These are phyloP conservation scores for Strobilomyces dryophilus DNA, from an alignment of 768 basidiomycete genomes.

Conservation along the genomic window DNA sequence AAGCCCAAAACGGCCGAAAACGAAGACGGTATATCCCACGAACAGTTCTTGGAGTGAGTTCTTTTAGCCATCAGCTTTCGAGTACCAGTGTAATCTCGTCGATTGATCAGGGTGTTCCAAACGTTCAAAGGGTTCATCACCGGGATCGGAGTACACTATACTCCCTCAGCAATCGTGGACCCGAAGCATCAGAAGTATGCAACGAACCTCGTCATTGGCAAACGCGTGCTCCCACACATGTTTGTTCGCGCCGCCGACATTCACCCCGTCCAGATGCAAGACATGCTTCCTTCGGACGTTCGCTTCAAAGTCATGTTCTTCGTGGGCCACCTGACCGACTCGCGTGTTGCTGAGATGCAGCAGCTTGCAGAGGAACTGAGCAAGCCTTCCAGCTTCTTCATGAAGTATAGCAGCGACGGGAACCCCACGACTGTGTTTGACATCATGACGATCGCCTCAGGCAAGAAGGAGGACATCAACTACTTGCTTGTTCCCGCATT, in stretches of 20 bases:
- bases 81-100: not conserved
- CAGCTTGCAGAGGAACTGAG: not conserved
- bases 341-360: not conserved
- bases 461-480: constrained; percentile 12
- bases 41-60: not conserved
- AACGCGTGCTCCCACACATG: not conserved
- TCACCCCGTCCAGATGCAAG: not conserved
- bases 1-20: not conserved
- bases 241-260: not conserved
- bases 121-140: not conserved
- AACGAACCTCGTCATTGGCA: not conserved
- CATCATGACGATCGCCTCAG: not conserved
- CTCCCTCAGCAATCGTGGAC: not conserved
- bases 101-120: not conserved
- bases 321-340: not conserved
- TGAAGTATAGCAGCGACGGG: not conserved
- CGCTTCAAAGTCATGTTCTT: not conserved
- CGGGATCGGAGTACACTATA: not conserved
- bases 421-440: not conserved
- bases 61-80: not conserved
- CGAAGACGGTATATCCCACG: not conserved
- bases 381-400: not conserved
- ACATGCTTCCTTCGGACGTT: not conserved
- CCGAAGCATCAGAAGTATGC: not conserved
- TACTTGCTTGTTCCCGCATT: constrained; percentile 30